Conservation (phyloP, 306 rosid genomes). For the Gastrolobium bilobum region DNA sequence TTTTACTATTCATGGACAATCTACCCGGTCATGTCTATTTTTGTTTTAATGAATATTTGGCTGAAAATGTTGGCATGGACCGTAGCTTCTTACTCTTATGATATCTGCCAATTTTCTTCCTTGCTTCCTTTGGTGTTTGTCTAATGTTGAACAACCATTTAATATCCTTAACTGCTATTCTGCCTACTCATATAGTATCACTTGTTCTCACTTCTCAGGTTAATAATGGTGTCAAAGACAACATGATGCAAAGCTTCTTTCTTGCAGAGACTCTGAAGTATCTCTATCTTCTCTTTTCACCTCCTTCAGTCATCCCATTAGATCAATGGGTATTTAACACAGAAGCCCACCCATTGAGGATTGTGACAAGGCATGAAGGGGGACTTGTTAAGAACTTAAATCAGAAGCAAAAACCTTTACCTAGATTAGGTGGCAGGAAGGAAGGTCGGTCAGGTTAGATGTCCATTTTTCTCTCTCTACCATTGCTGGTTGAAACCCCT, state of each 20-base stretch:
- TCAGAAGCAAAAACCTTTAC: conserved; percentile 53
- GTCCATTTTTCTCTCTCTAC: conserved; percentile 31
- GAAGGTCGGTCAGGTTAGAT: conserved; percentile 72
- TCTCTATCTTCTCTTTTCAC: conserved; percentile 95
- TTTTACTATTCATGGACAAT: conserved; percentile 4
- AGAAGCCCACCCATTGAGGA: conserved; percentile 93
- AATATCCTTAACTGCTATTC: neutral
- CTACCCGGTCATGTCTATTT: neutral
- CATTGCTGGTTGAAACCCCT: conserved; percentile 50
- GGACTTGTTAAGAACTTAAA: conserved; percentile 45
- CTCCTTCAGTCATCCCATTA: conserved; percentile 83
- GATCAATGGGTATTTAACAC: conserved; percentile 99
- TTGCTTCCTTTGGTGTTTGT: conserved; percentile 35
- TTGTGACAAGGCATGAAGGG: conserved; percentile 63
- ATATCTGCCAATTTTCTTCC: neutral
- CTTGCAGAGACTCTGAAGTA: conserved; percentile 98
- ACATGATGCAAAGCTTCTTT: conserved; percentile 98
- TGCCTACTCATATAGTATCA: conserved; percentile 21
- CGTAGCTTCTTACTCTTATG: neutral
- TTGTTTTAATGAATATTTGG: conserved; percentile 7
- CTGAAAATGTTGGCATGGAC: neutral
- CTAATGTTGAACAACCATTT: conserved; percentile 10
- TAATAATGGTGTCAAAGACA: conserved; percentile 88
- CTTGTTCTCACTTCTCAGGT: conserved; percentile 79
- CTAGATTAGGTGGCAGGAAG: conserved; percentile 78